Evolutionary conservation across 768 basidiomycete species (phyloP).

Genomic region (Mycena rebaudengoi): DNA sequence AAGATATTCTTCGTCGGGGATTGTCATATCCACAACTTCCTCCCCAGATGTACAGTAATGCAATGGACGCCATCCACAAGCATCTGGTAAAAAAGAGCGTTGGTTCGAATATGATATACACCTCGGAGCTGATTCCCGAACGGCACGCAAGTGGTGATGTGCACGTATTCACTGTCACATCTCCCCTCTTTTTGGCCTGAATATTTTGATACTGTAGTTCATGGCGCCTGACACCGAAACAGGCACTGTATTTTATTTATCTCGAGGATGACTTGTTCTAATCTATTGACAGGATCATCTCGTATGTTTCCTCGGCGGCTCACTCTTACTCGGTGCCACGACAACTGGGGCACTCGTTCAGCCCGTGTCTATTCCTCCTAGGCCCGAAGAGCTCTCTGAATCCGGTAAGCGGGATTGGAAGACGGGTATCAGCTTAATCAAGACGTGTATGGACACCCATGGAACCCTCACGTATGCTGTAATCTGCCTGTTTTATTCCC

Average conservation of each 20-base stretch:
- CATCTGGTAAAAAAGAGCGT: constrained; percentile 75
- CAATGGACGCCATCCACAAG: constrained; percentile 83
- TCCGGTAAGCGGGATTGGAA: constrained; percentile 81
- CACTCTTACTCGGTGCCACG: constrained; percentile 90
- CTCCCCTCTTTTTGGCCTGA: background rate
- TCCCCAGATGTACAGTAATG: constrained; percentile 88
- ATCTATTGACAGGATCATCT: constrained; percentile 69
- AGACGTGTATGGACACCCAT: constrained; percentile 89
- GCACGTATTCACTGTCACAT: constrained; percentile 32
- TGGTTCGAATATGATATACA: constrained; percentile 72
- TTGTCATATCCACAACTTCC: background rate
- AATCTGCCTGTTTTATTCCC: background rate
- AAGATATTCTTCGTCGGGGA: background rate
- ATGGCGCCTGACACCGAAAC: constrained; percentile 85
- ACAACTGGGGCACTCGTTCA: constrained; percentile 61
- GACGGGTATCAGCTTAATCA: constrained; percentile 80
- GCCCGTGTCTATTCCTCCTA: constrained; percentile 74
- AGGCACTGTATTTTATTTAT: constrained; percentile 41
- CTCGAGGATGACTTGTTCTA: background rate
- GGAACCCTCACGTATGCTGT: constrained; percentile 80
- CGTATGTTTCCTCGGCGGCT: constrained; percentile 94
- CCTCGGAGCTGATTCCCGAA: constrained; percentile 82
- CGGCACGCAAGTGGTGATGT: constrained; percentile 46
- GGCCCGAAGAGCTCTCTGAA: constrained; percentile 65
- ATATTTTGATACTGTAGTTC: constrained; percentile 46